phyloP scores from a whole-genome alignment of 345 rosid genomes.

The Arabidopsis arenosa region DNA sequence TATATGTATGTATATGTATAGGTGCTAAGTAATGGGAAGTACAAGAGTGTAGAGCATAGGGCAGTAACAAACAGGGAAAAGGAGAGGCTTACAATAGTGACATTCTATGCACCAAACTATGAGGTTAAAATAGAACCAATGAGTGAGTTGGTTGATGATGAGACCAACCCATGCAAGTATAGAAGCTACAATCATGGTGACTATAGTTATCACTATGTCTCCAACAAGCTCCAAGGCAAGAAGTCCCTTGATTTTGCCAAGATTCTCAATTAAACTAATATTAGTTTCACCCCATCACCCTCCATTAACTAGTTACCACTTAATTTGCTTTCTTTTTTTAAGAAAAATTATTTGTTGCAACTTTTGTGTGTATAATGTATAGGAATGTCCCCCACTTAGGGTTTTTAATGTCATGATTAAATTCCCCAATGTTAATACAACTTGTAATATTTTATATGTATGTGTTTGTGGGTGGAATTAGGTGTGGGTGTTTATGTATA shows the following conservation, averaged over 20 bases:
- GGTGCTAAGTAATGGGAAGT: slow-evolving; percentile 94
- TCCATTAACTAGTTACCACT: slow-evolving; percentile 41
- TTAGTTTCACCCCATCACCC: slow-evolving; percentile 8
- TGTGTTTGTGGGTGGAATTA: slow-evolving; percentile 23
- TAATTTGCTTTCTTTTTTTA: slow-evolving; percentile 5
- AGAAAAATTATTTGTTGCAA: slow-evolving; percentile 18
- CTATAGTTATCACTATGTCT: slow-evolving; percentile 81
- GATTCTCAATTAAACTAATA: slow-evolving; percentile 49
- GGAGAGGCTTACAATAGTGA: slow-evolving; percentile 89
- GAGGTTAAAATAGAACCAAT: slow-evolving; percentile 83
- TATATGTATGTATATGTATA: slow-evolving; percentile 40
- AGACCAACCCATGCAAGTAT: slow-evolving; percentile 80
- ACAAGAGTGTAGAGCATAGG: slow-evolving; percentile 95
- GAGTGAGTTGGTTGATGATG: slow-evolving; percentile 72
- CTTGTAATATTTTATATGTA: slow-evolving; percentile 38
- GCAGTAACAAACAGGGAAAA: slow-evolving; percentile 77
- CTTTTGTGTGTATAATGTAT: slow-evolving; percentile 37
- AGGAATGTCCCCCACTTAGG: slow-evolving; percentile 44
- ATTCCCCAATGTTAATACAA: slow-evolving; percentile 39
- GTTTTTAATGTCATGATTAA: slow-evolving; percentile 41
- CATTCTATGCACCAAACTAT: slow-evolving; percentile 95
- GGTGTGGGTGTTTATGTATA: slow-evolving; percentile 17
- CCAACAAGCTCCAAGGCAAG: slow-evolving; percentile 88
- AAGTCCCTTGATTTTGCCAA: slow-evolving; percentile 87
- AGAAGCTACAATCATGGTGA: slow-evolving; percentile 91